Percentiles rank a stretch among this genome's conserved stretches.
These are phyloP conservation scores for Hymenoscyphus occultus DNA, from an alignment of 2,329 filamentous ascomycete genomes.

Conservation along the genomic window DNA sequence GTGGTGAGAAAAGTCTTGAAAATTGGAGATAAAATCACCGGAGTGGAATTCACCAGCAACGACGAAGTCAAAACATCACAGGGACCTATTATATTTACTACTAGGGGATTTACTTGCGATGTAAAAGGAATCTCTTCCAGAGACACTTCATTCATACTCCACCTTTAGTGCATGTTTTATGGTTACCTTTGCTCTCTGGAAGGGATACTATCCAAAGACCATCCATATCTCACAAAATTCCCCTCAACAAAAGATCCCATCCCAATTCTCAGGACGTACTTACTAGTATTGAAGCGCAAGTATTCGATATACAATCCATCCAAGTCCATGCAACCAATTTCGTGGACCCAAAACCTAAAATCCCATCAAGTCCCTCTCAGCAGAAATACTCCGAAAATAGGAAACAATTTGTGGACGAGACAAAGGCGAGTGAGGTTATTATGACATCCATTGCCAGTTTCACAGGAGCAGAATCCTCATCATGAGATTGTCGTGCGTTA, in stretches of 20 bases:
- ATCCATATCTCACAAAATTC: constrained; percentile 56
- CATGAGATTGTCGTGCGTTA: constrained; percentile 51
- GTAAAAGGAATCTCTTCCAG: constrained; percentile 45
- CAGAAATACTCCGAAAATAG: constrained; percentile 56
- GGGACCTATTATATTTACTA: constrained; percentile 58
- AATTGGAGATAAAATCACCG: constrained; percentile 41
- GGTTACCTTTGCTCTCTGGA: constrained; percentile 30
- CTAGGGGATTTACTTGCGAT: constrained; percentile 64
- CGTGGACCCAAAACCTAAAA: constrained; percentile 49
- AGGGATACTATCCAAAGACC: constrained; percentile 53
- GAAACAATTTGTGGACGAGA: constrained; percentile 58
- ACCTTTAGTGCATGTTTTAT: too few species aligned
- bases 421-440: constrained; percentile 56
- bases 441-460: constrained; percentile 50
- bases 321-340: constrained; percentile 66
- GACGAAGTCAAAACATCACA: constrained; percentile 37
- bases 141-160: too few species aligned
- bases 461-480: constrained; percentile 30
- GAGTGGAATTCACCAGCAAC: constrained; percentile 49
- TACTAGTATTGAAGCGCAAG: constrained; percentile 39
- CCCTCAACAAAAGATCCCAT: constrained; percentile 62
- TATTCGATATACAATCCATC: constrained; percentile 49
- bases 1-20: constrained; percentile 52
- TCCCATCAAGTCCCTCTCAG: constrained; percentile 59
- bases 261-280: constrained; percentile 51